phyloP scores from a whole-genome alignment of 805 yeast species.

The Metschnikowia similis region DNA sequence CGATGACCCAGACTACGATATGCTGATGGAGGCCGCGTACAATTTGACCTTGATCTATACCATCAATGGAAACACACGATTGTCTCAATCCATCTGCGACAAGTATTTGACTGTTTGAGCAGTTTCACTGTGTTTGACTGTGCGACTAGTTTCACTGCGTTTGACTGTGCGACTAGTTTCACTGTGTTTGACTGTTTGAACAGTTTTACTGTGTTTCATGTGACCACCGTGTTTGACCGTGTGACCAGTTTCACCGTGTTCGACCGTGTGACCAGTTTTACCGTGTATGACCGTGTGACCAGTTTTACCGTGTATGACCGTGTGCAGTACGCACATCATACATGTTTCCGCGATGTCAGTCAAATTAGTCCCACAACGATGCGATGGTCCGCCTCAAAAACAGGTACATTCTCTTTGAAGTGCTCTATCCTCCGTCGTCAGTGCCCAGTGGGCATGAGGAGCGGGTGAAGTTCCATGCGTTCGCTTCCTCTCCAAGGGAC shows the following conservation, averaged over 20 bases:
- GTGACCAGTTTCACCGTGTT: background rate
- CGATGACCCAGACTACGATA: constrained; percentile 49
- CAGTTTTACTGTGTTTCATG: constrained; percentile 58
- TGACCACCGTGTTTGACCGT: constrained; percentile 60
- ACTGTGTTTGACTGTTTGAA: constrained; percentile 45
- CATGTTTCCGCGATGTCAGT: constrained; percentile 1
- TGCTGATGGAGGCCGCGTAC: constrained; percentile 80
- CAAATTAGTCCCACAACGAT: background rate
- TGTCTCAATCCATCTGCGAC: constrained; percentile 64
- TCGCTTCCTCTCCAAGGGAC: constrained; percentile 28
- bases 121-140: background rate
- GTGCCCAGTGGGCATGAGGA: constrained; percentile 11
- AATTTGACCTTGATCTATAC: constrained; percentile 74
- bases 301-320: constrained; percentile 48
- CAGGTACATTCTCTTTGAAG: constrained; percentile 77
- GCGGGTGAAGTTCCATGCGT: constrained; percentile 17
- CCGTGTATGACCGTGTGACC: constrained; percentile 39
- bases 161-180: constrained; percentile 48
- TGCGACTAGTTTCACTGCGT: too few species aligned
- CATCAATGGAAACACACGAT: constrained; percentile 62
- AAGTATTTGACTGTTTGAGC: constrained; percentile 49
- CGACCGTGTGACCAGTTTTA: too few species aligned
- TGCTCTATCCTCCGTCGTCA: constrained; percentile 55
- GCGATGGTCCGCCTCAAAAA: constrained; percentile 85
- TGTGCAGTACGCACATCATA: background rate